Base-by-base conservation (phyloP, 257 asterid genomes). In the Solanum pinnatisectum region DNA sequence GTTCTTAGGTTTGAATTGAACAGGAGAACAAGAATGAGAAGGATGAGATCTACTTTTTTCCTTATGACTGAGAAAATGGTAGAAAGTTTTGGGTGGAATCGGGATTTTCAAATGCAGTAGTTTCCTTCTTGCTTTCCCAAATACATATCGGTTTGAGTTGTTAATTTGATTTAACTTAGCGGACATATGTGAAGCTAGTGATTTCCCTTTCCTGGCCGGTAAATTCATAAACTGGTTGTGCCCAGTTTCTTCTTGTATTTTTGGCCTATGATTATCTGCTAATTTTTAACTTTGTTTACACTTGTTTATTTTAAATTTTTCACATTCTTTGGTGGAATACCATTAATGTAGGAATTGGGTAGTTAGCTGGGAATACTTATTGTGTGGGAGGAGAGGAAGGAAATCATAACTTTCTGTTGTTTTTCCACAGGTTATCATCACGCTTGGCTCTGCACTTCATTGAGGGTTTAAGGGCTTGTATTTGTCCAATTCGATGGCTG, bases 401-500 rank as follows among this genome's bases (percentile, higher is more conserved):
- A 23, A 76, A 39, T 23, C 32, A 76, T 76, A 46, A 81, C 68
- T 15, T 25, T 30, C 39, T 81, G 85, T 46, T 81, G 36, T 56
- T 81, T 46, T 78, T 81, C 32, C 42, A 81, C 27, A 81, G 85
- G 68, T 79, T 42, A 46, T 79, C 67, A 79, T 79, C 68, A 27
- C 39, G 5, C 68, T 46, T 46, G 85, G 68, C 85, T 46, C 85
- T 81, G 85, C 85, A 44, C 40, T 27, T 44, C 32, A 30, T 81
- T 7, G 18, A 46, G 42, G 20, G 85, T 81, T 46, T 81, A 46
- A 81, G 85, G 81, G 44, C 65, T 60, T 39, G 14, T 65, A 32
- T 15, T n/a, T 12, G 37, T 87, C 87, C 42, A 67, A 83, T 52
- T 68, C 88, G 33, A 93, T 93, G 95, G 93, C 92, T 86, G 94